Evolutionary conservation across 441 rosid genomes (phyloP).

Genomic region (Flueggea neowawraea): DNA sequence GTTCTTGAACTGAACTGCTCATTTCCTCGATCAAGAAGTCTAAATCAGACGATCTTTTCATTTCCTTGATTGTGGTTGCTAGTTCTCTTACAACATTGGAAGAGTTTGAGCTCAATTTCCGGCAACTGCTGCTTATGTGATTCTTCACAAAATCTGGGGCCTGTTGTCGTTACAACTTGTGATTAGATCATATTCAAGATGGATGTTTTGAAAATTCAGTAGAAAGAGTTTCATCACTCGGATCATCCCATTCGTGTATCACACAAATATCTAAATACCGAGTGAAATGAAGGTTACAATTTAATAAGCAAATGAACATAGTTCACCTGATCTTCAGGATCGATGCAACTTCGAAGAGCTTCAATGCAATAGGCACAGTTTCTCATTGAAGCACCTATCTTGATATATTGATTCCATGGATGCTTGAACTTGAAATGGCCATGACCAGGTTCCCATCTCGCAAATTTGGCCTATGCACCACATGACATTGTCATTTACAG

Average conservation of each 20-base stretch:
- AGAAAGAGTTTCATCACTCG: too few species aligned
- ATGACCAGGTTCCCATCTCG: conserved; percentile 86
- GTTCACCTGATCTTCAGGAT: conserved; percentile 41
- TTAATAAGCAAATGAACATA: not conserved
- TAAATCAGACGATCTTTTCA: conserved; percentile 29
- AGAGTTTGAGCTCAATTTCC: conserved; percentile 28
- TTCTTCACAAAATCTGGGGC: conserved; percentile 31
- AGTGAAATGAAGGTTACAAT: not conserved
- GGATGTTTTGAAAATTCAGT: too few species aligned
- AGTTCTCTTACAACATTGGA: conserved; percentile 33
- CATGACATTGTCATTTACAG: not conserved
- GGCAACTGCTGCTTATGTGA: conserved; percentile 26
- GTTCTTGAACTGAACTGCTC: conserved; percentile 29
- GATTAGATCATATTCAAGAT: not conserved
- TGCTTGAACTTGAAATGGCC: conserved; percentile 67
- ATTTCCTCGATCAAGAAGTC: conserved; percentile 33
- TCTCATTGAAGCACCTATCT: conserved; percentile 42
- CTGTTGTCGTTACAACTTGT: conserved; percentile 19
- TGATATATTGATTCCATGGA: conserved; percentile 72
- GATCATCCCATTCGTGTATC: too few species aligned
- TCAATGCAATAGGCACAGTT: conserved; percentile 48
- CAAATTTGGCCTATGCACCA: conserved; percentile 56
- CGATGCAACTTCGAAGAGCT: conserved; percentile 44
- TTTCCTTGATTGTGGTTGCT: conserved; percentile 27
- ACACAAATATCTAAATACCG: too few species aligned